phyloP scores from a whole-genome alignment of 2,329 filamentous ascomycete genomes.

The Pseudogymnoascus sp. region DNA sequence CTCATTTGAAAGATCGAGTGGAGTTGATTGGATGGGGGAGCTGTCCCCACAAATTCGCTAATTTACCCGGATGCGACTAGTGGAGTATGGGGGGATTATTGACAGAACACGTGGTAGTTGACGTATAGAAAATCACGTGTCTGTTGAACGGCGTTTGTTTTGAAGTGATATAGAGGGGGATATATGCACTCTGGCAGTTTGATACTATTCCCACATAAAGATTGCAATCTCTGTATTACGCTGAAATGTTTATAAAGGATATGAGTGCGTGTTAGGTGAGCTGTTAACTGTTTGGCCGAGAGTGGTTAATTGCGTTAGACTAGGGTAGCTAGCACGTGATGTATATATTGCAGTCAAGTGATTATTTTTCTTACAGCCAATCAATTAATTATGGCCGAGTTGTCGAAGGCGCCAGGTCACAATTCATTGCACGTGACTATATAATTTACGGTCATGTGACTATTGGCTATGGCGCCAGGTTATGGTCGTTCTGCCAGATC shows the following conservation, averaged over 20 bases:
- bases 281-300: not conserved
- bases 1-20: not conserved
- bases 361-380: not conserved
- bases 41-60: slow-evolving; percentile 6
- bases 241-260: not conserved
- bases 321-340: not conserved
- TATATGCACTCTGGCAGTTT: not conserved
- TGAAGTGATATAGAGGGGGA: not conserved
- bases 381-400: not conserved
- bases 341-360: not conserved
- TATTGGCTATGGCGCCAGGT: not conserved
- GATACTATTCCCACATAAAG: not conserved
- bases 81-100: not conserved
- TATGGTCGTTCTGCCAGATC: not conserved
- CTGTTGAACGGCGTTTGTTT: not conserved
- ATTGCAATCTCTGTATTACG: not conserved
- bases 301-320: not conserved
- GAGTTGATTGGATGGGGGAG: not conserved
- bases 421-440: not conserved
- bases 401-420: not conserved
- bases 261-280: not conserved
- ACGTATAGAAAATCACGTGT: not conserved
- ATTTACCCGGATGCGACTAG: slow-evolving; percentile 2
- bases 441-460: not conserved
- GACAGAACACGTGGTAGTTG: not conserved